Percentiles rank a stretch among this genome's conserved stretches.
phyloP scores from a whole-genome alignment of 768 basidiomycete genomes.

The Tephrocybe rancida region DNA sequence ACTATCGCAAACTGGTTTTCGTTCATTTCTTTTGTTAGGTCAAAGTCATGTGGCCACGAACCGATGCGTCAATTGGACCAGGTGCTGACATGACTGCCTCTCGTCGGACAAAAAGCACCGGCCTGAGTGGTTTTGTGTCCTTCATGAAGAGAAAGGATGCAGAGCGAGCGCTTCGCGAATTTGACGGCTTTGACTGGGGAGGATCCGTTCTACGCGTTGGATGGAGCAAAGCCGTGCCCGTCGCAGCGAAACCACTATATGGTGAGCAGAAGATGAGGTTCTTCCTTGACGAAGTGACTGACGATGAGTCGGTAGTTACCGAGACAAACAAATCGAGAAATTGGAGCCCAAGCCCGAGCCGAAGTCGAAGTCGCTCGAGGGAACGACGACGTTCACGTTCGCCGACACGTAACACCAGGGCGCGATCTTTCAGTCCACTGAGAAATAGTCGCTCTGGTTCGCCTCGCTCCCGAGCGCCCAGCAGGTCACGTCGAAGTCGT shows the following conservation, averaged over 20 bases:
- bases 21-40: constrained; percentile 49
- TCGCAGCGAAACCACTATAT: constrained; percentile 79
- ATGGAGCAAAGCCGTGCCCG: constrained; percentile 96
- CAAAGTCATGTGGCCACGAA: constrained; percentile 99
- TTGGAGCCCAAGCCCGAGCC: constrained; percentile 38
- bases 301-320: constrained; percentile 13
- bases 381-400: constrained; percentile 44
- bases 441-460: constrained; percentile 48
- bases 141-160: constrained; percentile 95
- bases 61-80: constrained; percentile 66
- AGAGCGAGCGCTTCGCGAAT: constrained; percentile 83
- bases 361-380: constrained; percentile 42
- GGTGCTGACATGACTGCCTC: constrained; percentile 77
- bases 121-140: constrained; percentile 94
- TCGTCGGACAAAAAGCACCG: constrained; percentile 69
- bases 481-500: constrained; percentile 41
- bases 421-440: constrained; percentile 53
- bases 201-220: constrained; percentile 86
- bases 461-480: constrained; percentile 35
- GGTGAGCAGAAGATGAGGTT: constrained; percentile 45
- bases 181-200: constrained; percentile 95
- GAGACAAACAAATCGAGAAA: constrained; percentile 16
- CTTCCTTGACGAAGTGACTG: not conserved
- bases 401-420: constrained; percentile 38
- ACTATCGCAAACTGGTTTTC: not conserved